These are phyloP conservation scores for Rostrohypoxylon terebratum DNA, from an alignment of 495 filamentous ascomycete species.

Conservation along the genomic window DNA sequence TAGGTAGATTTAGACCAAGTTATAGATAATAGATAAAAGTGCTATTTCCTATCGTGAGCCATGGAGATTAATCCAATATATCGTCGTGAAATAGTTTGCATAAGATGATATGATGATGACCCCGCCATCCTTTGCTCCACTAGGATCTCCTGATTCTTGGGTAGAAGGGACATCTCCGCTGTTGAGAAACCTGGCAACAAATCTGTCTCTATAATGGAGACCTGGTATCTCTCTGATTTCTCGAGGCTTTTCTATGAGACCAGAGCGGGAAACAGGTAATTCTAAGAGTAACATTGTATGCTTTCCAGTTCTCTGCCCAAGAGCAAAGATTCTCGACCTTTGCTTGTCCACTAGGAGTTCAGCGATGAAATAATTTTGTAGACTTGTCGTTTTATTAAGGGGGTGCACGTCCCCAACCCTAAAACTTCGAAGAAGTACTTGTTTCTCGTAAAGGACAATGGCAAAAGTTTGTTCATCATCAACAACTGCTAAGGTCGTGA, in stretches of 20 bases:
- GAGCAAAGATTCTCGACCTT: constrained; percentile 45
- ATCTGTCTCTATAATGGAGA: constrained; percentile 42
- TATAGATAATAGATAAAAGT: background rate
- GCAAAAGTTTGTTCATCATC: constrained; percentile 41
- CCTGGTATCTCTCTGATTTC: constrained; percentile 44
- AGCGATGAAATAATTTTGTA: constrained; percentile 49
- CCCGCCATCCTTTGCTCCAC: background rate
- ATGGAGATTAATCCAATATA: constrained; percentile 26
- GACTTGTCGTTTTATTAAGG: constrained; percentile 30
- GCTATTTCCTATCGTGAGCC: background rate
- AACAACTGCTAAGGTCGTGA: constrained; percentile 49
- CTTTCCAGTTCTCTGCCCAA: constrained; percentile 43
- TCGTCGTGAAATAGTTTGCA: background rate
- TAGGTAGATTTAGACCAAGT: background rate
- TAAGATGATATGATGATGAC: constrained; percentile 17
- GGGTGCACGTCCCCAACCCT: background rate
- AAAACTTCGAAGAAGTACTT: constrained; percentile 46
- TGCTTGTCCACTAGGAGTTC: constrained; percentile 45
- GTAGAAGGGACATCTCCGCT: background rate
- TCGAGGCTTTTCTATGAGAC: constrained; percentile 24
- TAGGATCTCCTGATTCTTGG: background rate
- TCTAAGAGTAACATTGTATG: constrained; percentile 48
- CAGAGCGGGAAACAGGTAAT: constrained; percentile 33
- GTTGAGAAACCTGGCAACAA: constrained; percentile 34
- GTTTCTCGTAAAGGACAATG: constrained; percentile 47